These are phyloP conservation scores for Phlebopus sp. DNA, from an alignment of 1,284 basidiomycete genomes.

Conservation along the genomic window DNA sequence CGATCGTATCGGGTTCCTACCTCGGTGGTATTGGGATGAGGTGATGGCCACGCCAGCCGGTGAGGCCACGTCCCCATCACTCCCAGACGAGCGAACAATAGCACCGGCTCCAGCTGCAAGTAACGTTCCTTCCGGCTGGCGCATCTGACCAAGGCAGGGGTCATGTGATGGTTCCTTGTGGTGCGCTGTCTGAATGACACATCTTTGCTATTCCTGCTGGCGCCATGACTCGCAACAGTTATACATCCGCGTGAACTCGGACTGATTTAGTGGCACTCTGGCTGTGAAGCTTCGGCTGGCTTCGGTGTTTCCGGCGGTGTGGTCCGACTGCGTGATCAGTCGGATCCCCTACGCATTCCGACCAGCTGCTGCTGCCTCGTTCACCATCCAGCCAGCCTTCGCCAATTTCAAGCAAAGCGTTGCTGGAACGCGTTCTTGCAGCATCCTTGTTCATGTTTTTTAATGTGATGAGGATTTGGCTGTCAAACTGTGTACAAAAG, in stretches of 20 bases:
- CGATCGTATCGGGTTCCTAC: conserved; percentile 72
- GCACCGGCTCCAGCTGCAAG: background rate
- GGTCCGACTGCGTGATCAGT: conserved; percentile 14
- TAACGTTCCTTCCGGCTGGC: conserved; percentile 19
- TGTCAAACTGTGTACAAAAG: conserved; percentile 8
- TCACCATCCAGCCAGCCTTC: background rate
- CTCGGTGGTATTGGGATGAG: conserved; percentile 68
- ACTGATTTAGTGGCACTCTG: conserved; percentile 24
- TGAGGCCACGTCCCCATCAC: conserved; percentile 6
- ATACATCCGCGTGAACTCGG: conserved; percentile 25
- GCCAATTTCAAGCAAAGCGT: conserved; percentile 8
- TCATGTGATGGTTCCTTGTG: conserved; percentile 21
- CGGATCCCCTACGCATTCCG: background rate
- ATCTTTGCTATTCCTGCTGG: conserved; percentile 2
- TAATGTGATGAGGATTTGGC: conserved; percentile 6
- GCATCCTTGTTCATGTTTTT: conserved; percentile 11
- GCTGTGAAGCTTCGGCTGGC: conserved; percentile 11
- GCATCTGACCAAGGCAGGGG: conserved; percentile 18
- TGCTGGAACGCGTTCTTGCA: background rate
- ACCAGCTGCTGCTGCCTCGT: background rate
- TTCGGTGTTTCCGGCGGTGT: conserved; percentile 16
- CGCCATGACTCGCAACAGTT: conserved; percentile 9
- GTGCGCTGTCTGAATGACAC: conserved; percentile 5
- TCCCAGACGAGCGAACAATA: conserved; percentile 9
- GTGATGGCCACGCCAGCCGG: conserved; percentile 1